phyloP scores from a whole-genome alignment of 768 basidiomycete species.

The Pleurotus pulmonarius region DNA sequence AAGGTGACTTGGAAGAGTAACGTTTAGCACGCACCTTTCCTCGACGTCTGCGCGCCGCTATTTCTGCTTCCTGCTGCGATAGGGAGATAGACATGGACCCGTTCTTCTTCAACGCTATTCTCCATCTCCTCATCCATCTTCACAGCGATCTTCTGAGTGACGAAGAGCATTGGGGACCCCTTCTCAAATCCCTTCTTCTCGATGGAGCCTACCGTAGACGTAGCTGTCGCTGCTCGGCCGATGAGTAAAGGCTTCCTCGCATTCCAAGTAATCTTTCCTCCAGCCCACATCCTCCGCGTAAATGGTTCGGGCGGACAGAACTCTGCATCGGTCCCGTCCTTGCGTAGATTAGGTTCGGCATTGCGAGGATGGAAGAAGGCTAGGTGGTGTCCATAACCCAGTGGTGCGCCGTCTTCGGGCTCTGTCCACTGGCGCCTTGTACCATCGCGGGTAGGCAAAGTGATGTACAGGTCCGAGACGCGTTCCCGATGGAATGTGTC shows the following conservation, averaged over 20 bases:
- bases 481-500: slow-evolving; percentile 55
- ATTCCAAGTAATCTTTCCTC: slow-evolving; percentile 66
- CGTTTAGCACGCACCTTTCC: slow-evolving; percentile 36
- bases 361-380: slow-evolving; percentile 70
- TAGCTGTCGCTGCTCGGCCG: slow-evolving; percentile 48
- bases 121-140: slow-evolving; percentile 36
- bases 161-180: slow-evolving; percentile 69
- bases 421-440: slow-evolving; percentile 33
- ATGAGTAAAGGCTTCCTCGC: slow-evolving; percentile 40
- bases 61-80: slow-evolving; percentile 24
- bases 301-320: slow-evolving; percentile 74
- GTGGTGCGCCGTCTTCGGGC: slow-evolving; percentile 32
- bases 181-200: slow-evolving; percentile 65
- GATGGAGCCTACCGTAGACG: slow-evolving; percentile 44
- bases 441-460: slow-evolving; percentile 72
- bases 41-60: slow-evolving; percentile 14
- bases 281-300: slow-evolving; percentile 79
- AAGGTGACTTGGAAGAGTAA: neutral
- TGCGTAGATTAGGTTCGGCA: slow-evolving; percentile 50
- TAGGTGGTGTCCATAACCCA: slow-evolving; percentile 66
- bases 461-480: slow-evolving; percentile 61
- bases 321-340: slow-evolving; percentile 72
- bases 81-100: slow-evolving; percentile 64
- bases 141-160: slow-evolving; percentile 60
- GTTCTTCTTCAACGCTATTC: slow-evolving; percentile 56